A percentile compares a stretch with the other conserved stretches of the same genome.
These are phyloP conservation scores for Nemophila menziesii DNA, from an alignment of 257 asterid genomes.

Conservation along the genomic window DNA sequence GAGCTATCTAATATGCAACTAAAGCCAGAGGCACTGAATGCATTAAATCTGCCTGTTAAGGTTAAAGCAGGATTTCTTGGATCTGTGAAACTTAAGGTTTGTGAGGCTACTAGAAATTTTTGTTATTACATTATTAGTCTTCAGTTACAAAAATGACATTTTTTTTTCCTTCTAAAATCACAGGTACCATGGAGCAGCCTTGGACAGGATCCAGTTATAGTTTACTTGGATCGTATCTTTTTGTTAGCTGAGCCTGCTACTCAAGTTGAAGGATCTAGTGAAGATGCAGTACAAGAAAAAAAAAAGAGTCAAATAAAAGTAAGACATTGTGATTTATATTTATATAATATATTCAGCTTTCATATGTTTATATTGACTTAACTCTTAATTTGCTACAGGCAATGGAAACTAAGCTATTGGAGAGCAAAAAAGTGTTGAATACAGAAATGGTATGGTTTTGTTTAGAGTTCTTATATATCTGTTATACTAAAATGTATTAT, in stretches of 20 bases:
- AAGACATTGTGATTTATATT: constrained; percentile 21
- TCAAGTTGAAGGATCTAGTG: constrained; percentile 81
- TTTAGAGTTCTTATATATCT: background rate
- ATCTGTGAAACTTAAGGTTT: constrained; percentile 92
- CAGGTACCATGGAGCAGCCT: constrained; percentile 99
- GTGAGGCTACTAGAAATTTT: constrained; percentile 12
- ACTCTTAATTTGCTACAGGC: constrained; percentile 38
- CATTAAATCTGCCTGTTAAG: constrained; percentile 88
- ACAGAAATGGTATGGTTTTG: constrained; percentile 63
- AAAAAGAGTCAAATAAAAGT: constrained; percentile 79
- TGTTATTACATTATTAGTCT: background rate
- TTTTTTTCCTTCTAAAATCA: constrained; percentile 13
- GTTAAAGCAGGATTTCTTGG: constrained; percentile 99
- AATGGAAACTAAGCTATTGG: constrained; percentile 81
- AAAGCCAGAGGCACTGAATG: constrained; percentile 99
- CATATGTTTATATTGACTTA: constrained; percentile 8
- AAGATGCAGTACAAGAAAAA: constrained; percentile 90
- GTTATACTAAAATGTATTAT: background rate
- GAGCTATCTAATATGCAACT: constrained; percentile 92
- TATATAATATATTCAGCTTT: constrained; percentile 4
- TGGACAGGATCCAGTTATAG: constrained; percentile 96
- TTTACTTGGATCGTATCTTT: constrained; percentile 78
- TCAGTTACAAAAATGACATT: background rate
- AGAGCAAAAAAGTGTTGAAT: constrained; percentile 51
- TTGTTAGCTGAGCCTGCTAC: constrained; percentile 98